Percentiles rank a stretch among this genome's conserved stretches.
phyloP scores from a whole-genome alignment of 2,329 filamentous ascomycete species.

The Emmonsiellopsis sp. region DNA sequence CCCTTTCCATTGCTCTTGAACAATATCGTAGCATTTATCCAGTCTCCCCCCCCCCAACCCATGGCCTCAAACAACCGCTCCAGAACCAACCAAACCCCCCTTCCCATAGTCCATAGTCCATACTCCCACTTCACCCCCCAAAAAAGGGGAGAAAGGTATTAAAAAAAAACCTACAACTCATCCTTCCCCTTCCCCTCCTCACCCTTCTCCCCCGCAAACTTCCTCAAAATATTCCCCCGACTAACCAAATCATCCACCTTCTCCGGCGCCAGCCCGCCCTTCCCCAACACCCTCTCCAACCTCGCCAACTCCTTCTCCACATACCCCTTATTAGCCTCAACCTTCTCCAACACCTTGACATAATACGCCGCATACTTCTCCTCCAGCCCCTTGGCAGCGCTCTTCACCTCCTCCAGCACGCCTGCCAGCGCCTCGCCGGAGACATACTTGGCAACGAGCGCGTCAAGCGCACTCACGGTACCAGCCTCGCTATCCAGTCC shows the following conservation, averaged over 20 bases:
- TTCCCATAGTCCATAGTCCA: background rate
- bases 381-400: slow-evolving; percentile 57
- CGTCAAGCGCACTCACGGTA: slow-evolving; percentile 69
- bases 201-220: slow-evolving; percentile 56
- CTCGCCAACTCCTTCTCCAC: slow-evolving; percentile 77
- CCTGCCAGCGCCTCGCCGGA: slow-evolving; percentile 50
- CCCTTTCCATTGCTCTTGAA: no score
- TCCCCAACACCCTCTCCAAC: slow-evolving; percentile 68
- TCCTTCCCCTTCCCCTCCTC: slow-evolving; percentile 53
- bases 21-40: no score
- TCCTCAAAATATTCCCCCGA: slow-evolving; percentile 79
- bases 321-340: slow-evolving; percentile 66
- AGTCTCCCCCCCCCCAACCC: no score
- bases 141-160: background rate
- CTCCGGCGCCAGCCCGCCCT: slow-evolving; percentile 72
- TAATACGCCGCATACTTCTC: slow-evolving; percentile 92
- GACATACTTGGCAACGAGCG: slow-evolving; percentile 61
- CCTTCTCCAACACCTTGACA: slow-evolving; percentile 79
- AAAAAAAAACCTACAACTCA: slow-evolving; percentile 48
- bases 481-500: slow-evolving; percentile 70
- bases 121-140: background rate
- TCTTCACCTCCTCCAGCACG: slow-evolving; percentile 61
- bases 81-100: no score
- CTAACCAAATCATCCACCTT: slow-evolving; percentile 83
- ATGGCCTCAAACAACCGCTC: no score